Percentiles rank a stretch among this genome's conserved stretches.
phyloP scores from a whole-genome alignment of 495 filamentous ascomycete species.

The Podospora appendiculata region DNA sequence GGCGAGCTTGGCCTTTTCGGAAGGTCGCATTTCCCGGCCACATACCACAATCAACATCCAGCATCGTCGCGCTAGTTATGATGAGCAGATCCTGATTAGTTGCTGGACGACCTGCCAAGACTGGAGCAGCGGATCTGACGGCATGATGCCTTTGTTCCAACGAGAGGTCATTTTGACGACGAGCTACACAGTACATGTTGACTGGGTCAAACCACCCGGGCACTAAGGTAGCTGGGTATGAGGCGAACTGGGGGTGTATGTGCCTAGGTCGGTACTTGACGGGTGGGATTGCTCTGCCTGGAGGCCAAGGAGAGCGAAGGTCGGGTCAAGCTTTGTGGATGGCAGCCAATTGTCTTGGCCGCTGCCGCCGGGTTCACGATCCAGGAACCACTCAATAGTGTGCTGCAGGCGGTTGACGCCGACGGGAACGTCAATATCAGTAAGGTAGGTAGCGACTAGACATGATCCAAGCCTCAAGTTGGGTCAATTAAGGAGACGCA shows the following conservation, averaged over 20 bases:
- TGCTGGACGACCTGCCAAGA: no score
- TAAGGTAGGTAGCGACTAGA: background rate
- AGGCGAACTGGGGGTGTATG: background rate
- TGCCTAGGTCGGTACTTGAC: background rate
- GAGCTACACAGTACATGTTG: background rate
- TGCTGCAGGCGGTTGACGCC: background rate
- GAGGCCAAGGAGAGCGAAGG: background rate
- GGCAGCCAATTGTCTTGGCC: conserved; percentile 1
- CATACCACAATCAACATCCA: no score
- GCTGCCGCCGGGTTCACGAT: background rate
- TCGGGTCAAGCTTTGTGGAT: conserved; percentile 4
- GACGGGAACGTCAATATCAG: background rate
- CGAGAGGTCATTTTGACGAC: no score
- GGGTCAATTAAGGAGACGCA: background rate
- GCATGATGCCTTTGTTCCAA: no score
- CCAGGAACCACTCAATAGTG: background rate
- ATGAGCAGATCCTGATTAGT: no score
- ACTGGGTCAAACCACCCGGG: background rate
- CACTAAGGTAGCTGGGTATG: no score
- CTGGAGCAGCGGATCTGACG: no score
- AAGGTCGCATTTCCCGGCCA: conserved; percentile 3
- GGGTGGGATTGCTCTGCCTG: background rate
- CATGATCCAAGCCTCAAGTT: background rate
- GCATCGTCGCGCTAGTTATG: no score
- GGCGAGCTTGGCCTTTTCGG: conserved; percentile 3